A percentile compares a stretch with the other conserved stretches of the same genome.
phyloP scores from a whole-genome alignment of 2,329 filamentous ascomycete genomes.

The Fusarium odoratissimum region DNA sequence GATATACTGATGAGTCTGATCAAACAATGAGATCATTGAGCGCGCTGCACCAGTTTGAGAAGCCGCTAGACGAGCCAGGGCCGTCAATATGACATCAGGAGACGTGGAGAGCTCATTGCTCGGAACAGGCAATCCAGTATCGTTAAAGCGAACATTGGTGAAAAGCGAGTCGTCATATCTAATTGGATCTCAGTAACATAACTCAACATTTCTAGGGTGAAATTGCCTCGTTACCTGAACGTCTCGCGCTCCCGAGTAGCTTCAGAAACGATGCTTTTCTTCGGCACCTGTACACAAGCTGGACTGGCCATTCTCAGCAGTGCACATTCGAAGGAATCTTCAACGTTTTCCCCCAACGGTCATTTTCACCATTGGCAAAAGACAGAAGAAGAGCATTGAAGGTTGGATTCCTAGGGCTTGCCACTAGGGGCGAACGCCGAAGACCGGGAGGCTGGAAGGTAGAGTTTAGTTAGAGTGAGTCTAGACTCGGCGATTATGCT shows the following conservation, averaged over 20 bases:
- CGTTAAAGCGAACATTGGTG: constrained; percentile 39
- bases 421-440: constrained; percentile 9
- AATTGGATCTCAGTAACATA: neutral
- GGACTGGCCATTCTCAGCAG: constrained; percentile 7
- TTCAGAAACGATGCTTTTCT: constrained; percentile 37
- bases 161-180: constrained; percentile 28
- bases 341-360: neutral
- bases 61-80: constrained; percentile 61
- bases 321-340: neutral
- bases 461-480: constrained; percentile 3
- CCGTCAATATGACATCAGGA: constrained; percentile 56
- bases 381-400: neutral
- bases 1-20: constrained; percentile 59
- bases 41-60: constrained; percentile 56
- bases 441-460: constrained; percentile 4
- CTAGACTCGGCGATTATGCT: constrained; percentile 24
- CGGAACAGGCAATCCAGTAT: constrained; percentile 37
- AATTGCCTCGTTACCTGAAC: constrained; percentile 41
- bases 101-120: constrained; percentile 44
- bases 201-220: neutral
- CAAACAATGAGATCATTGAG: constrained; percentile 63
- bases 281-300: constrained; percentile 7
- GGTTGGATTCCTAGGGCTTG: neutral
- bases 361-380: neutral
- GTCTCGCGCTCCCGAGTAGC: constrained; percentile 48